Conservation (phyloP, 2,329 filamentous ascomycete genomes). For the Sporothrix sp. region DNA sequence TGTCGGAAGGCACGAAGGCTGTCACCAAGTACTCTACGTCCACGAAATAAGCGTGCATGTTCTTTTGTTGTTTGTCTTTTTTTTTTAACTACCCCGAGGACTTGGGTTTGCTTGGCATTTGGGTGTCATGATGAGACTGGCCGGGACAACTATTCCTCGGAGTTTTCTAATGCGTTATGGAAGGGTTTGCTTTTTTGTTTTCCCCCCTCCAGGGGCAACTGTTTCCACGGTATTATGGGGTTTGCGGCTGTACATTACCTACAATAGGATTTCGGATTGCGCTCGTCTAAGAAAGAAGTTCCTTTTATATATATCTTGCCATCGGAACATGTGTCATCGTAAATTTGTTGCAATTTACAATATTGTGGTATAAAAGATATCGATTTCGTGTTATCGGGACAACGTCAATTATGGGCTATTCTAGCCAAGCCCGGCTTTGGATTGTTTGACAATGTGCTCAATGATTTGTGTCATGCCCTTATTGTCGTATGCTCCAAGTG, state of each 20-base stretch:
- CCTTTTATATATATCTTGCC: neutral
- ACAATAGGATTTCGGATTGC: conserved; percentile 53
- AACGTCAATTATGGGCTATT: too few species aligned
- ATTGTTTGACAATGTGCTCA: conserved; percentile 75
- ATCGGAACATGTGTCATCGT: neutral
- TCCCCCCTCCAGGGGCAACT: conserved; percentile 50
- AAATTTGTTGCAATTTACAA: too few species aligned
- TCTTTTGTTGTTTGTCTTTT: conserved; percentile 40
- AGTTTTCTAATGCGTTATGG: conserved; percentile 66
- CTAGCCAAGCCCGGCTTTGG: conserved; percentile 74
- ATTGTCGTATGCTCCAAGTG: conserved; percentile 70
- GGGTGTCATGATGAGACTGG: conserved; percentile 50
- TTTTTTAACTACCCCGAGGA: conserved; percentile 22
- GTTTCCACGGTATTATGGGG: conserved; percentile 61
- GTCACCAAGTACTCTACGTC: conserved; percentile 99
- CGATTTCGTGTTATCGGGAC: too few species aligned
- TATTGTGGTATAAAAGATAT: too few species aligned
- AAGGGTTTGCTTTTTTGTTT: conserved; percentile 51
- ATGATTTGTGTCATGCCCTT: conserved; percentile 84
- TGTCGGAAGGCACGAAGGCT: conserved; percentile 98
- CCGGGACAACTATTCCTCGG: conserved; percentile 37
- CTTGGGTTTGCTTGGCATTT: conserved; percentile 46
- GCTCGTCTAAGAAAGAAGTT: conserved; percentile 39
- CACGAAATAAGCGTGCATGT: conserved; percentile 67
- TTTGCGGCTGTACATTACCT: conserved; percentile 66